These are phyloP conservation scores for Blastobotrys raffinosifermentans DNA, from an alignment of 1,139 yeast genomes.

Conservation along the genomic window DNA sequence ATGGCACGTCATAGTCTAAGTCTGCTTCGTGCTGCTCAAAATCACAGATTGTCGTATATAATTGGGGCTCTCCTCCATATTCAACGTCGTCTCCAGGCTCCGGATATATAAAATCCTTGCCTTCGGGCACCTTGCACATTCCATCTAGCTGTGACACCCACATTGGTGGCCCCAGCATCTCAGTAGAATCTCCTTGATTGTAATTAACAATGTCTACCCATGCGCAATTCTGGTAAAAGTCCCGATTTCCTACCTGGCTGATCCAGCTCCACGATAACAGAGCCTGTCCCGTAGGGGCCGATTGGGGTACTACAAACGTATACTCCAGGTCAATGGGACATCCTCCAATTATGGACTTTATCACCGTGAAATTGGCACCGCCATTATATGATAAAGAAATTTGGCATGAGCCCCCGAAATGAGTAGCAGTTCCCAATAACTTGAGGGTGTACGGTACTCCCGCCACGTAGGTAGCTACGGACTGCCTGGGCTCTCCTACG, in stretches of 20 bases:
- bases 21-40: background rate
- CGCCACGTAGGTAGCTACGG: conserved; percentile 21
- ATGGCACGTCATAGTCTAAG: background rate
- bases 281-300: conserved; percentile 25
- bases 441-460: conserved; percentile 19
- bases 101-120: conserved; percentile 24
- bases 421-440: conserved; percentile 23
- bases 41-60: conserved; percentile 19
- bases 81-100: conserved; percentile 22
- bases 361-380: conserved; percentile 24
- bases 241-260: conserved; percentile 24
- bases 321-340: conserved; percentile 23
- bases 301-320: conserved; percentile 20
- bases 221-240: conserved; percentile 27
- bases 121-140: conserved; percentile 21
- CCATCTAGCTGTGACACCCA: conserved; percentile 23
- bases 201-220: conserved; percentile 23
- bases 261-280: conserved; percentile 28
- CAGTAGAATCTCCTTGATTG: conserved; percentile 8
- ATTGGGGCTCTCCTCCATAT: conserved; percentile 21
- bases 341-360: conserved; percentile 27
- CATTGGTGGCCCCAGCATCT: conserved; percentile 18
- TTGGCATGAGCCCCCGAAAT: conserved; percentile 28
- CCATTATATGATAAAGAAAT: conserved; percentile 25
- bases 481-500: conserved; percentile 14